phyloP scores from a whole-genome alignment of 768 basidiomycete species.

The Agaricus blazei region DNA sequence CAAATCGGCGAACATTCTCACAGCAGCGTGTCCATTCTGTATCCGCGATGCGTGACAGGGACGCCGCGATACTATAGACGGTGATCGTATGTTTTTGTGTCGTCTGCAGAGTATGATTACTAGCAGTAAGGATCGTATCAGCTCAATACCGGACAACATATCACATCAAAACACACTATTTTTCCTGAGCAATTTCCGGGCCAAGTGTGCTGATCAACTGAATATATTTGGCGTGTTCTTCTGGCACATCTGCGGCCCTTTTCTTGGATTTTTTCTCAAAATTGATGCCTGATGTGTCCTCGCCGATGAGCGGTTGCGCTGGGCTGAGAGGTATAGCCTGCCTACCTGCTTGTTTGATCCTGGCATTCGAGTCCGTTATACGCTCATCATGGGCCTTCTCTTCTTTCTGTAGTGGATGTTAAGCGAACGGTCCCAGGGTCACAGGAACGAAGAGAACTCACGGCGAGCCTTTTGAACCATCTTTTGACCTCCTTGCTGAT shows the following conservation, averaged over 20 bases:
- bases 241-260: constrained; percentile 56
- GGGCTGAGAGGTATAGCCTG: background rate
- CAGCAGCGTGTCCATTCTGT: constrained; percentile 72
- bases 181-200: constrained; percentile 76
- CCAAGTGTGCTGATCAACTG: constrained; percentile 66
- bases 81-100: constrained; percentile 56
- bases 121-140: constrained; percentile 20
- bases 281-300: constrained; percentile 42
- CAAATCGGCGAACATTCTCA: constrained; percentile 64
- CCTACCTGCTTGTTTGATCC: constrained; percentile 72
- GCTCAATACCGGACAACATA: background rate
- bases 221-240: constrained; percentile 77
- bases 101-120: constrained; percentile 61
- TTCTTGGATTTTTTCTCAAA: constrained; percentile 84
- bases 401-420: constrained; percentile 51
- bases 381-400: constrained; percentile 74
- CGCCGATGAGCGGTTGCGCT: background rate
- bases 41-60: constrained; percentile 68
- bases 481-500: constrained; percentile 71
- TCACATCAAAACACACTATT: constrained; percentile 50
- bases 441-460: constrained; percentile 30
- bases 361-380: constrained; percentile 59
- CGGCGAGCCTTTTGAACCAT: constrained; percentile 82
- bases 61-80: constrained; percentile 58
- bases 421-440: background rate